Base-by-base conservation (phyloP, 1,284 basidiomycete genomes). In the Volvariella surrecta region DNA sequence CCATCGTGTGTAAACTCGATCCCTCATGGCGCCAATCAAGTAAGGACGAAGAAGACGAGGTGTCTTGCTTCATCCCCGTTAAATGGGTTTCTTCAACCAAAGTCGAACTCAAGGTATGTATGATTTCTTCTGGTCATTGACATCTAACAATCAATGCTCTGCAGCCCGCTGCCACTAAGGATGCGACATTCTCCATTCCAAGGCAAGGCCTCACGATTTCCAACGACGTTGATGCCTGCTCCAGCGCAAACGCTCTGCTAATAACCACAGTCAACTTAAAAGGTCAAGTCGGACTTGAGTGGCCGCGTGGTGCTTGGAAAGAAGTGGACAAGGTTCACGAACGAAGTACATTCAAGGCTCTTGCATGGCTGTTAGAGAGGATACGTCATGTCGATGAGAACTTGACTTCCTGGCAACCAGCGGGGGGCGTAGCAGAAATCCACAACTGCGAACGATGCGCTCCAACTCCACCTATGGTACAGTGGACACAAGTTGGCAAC, bases 281-380 rank as follows among this genome's bases (percentile, higher is more conserved):
- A 11, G 70, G 73, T 16, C 72, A 83, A 53, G 77, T 81, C 8
- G 83, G 87, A 39, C 52, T 70, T 2, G 86, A 91, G 56, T 96
- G 92, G 92, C 77, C 83, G 2, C 67, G 68, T 30, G 77, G 73
- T 7, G 50, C 57, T 1, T 95, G 89, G 89, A 66, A 65, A 22
- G 85, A 91, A 54, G 77, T 96, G 22, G 89, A 94, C 58, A 82
- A 88, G 50, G 70, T 89, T 6, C 83, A 92, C 54, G 87, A 94
- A 53, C 82, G 90, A 4, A 69, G 76, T 1, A 85, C 81, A 0
- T 94, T 92, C 68, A 79, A 78, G 50, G 71, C 81, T 4, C 59
- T 94, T 6, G 85, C 90, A 0, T 96, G 92, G 91, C 67, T 95
- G 22, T 70, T 89, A 11, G 89, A 93, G 56, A 78, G 89, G 42